These are phyloP conservation scores for Herpotrichia juniperi DNA, from an alignment of 2,329 filamentous ascomycete species.

Conservation along the genomic window DNA sequence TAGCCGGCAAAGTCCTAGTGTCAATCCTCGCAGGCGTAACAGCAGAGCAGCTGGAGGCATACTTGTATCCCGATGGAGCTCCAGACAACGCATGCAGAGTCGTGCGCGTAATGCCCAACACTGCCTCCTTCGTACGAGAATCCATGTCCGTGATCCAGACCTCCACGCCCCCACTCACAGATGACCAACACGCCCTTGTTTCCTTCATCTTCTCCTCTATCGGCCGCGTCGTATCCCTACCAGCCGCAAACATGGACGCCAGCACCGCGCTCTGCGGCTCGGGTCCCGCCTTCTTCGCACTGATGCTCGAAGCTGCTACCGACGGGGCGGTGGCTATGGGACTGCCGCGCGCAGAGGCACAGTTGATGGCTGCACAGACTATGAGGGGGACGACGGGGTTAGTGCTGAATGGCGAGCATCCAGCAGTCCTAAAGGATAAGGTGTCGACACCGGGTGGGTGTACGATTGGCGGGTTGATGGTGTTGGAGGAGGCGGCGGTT, in stretches of 20 bases:
- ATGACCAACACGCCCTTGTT: conserved; percentile 62
- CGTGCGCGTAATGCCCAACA: conserved; percentile 85
- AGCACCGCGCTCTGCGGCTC: conserved; percentile 76
- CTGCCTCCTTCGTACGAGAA: conserved; percentile 77
- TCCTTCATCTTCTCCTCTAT: conserved; percentile 80
- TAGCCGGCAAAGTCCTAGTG: conserved; percentile 80
- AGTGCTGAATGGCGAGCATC: conserved; percentile 75
- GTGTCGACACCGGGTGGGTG: conserved; percentile 80
- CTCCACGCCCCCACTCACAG: conserved; percentile 62
- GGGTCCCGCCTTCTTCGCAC: conserved; percentile 76
- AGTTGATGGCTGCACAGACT: conserved; percentile 78
- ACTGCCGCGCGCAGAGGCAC: conserved; percentile 72
- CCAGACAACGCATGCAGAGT: conserved; percentile 63
- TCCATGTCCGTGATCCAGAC: conserved; percentile 80
- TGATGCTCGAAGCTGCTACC: conserved; percentile 76
- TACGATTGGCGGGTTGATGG: conserved; percentile 75
- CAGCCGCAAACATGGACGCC: conserved; percentile 72
- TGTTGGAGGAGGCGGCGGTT: conserved; percentile 74
- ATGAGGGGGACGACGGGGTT: conserved; percentile 76
- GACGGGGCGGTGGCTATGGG: conserved; percentile 83
- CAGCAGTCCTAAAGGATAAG: conserved; percentile 75
- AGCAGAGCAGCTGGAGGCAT: conserved; percentile 68
- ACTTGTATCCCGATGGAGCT: conserved; percentile 63
- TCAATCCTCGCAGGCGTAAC: conserved; percentile 81
- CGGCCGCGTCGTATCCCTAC: conserved; percentile 72